phyloP scores from a whole-genome alignment of 2,329 filamentous ascomycete species.

The Endoconidiophora polonica region DNA sequence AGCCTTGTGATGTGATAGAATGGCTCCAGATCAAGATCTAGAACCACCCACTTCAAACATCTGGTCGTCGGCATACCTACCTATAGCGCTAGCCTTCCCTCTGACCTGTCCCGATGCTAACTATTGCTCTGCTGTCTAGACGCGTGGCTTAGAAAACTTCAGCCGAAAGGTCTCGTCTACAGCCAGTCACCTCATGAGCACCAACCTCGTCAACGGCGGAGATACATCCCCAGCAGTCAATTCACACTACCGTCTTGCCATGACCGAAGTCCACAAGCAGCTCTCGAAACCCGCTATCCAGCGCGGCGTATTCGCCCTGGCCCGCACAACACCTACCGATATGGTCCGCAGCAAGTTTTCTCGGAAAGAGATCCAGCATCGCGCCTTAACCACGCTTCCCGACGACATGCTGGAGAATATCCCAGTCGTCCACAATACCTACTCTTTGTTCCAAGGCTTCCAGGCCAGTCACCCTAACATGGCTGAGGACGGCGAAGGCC shows the following conservation, averaged over 20 bases:
- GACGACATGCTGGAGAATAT: constrained; percentile 84
- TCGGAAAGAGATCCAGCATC: constrained; percentile 80
- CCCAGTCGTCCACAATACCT: constrained; percentile 62
- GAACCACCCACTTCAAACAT: background rate
- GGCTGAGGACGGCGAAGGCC: constrained; percentile 53
- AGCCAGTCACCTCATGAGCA: constrained; percentile 73
- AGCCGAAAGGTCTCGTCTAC: constrained; percentile 89
- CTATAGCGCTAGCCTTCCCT: background rate
- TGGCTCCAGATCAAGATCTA: background rate
- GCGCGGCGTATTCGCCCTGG: constrained; percentile 78
- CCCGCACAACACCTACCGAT: constrained; percentile 82
- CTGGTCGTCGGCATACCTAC: background rate
- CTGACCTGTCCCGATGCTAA: background rate
- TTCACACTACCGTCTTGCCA: constrained; percentile 58
- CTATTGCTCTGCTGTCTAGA: constrained; percentile 30
- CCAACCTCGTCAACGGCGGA: constrained; percentile 28
- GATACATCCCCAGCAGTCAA: constrained; percentile 30
- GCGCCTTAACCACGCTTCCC: constrained; percentile 71
- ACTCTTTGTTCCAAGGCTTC: constrained; percentile 93
- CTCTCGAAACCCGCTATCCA: constrained; percentile 71
- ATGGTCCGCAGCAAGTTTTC: constrained; percentile 84
- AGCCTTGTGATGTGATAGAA: background rate
- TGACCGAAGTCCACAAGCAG: constrained; percentile 80
- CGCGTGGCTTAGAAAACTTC: constrained; percentile 80
- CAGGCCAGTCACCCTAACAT: constrained; percentile 68